Conservation (phyloP, 164 flowering plant genomes). For the Brasenia schreberi region DNA sequence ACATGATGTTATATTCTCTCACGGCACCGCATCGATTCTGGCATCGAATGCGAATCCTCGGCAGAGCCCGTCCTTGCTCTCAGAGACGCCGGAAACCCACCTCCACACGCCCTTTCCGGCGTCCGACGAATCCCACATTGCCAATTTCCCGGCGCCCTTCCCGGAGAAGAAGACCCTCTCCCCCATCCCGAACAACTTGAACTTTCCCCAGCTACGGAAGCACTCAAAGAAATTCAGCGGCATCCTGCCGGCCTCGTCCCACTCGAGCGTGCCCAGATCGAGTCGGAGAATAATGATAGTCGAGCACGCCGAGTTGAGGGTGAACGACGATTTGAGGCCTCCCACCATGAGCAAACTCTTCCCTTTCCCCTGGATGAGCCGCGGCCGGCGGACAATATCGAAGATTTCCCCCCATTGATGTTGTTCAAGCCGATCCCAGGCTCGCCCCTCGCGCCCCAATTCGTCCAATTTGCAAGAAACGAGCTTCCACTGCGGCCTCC, state of each 20-base stretch:
- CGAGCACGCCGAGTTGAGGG: constrained; percentile 59
- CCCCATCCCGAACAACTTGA: constrained; percentile 90
- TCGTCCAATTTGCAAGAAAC: constrained; percentile 25
- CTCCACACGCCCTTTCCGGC: constrained; percentile 46
- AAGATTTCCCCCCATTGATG: constrained; percentile 85
- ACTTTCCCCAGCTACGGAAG: constrained; percentile 48
- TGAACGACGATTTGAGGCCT: constrained; percentile 59
- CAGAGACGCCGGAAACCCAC: constrained; percentile 77
- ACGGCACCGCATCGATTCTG: constrained; percentile 40
- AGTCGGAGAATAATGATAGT: constrained; percentile 66
- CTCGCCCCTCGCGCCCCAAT: constrained; percentile 9
- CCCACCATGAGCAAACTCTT: constrained; percentile 63
- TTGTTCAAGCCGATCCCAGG: constrained; percentile 48
- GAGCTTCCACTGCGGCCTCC: constrained; percentile 84
- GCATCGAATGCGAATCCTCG: constrained; percentile 80
- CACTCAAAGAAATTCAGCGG: constrained; percentile 58
- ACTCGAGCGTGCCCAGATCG: constrained; percentile 71
- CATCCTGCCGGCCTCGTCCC: constrained; percentile 93
- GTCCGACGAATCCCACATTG: constrained; percentile 53
- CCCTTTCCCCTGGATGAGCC: constrained; percentile 45
- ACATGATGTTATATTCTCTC: constrained; percentile 7
- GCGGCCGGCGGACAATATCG: constrained; percentile 76
- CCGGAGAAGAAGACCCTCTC: constrained; percentile 74
- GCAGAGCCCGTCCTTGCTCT: constrained; percentile 51
- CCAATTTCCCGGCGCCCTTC: constrained; percentile 55